Conservation (phyloP, 345 rosid species). For the Citrus inodora region DNA sequence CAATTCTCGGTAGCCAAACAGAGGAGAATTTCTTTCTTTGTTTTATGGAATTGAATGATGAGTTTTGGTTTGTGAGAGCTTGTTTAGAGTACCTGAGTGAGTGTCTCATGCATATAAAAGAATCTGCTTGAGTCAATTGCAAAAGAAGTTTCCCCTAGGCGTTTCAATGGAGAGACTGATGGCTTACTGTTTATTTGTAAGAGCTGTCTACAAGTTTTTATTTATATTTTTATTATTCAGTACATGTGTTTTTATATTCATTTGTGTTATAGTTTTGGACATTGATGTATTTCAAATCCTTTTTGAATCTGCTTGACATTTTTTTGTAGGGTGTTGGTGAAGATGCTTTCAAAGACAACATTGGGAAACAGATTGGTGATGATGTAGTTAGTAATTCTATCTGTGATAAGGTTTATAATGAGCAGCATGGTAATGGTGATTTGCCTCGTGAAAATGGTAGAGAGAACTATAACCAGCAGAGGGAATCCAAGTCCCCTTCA, state of each 20-base stretch:
- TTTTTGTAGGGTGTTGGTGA: constrained; percentile 35
- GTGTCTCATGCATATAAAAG: constrained; percentile 50
- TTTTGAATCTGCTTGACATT: constrained; percentile 11
- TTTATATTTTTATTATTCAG: constrained; percentile 16
- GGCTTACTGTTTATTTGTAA: constrained; percentile 79
- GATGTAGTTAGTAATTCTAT: background rate
- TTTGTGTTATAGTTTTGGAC: constrained; percentile 1
- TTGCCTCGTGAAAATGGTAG: constrained; percentile 15
- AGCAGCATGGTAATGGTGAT: constrained; percentile 36
- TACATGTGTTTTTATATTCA: constrained; percentile 15
- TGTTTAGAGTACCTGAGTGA: constrained; percentile 53
- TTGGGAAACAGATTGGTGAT: constrained; percentile 1
- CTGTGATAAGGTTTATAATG: background rate
- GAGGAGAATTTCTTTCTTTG: background rate
- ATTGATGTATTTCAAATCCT: background rate
- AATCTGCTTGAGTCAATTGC: constrained; percentile 64
- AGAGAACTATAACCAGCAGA: constrained; percentile 19
- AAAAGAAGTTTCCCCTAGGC: constrained; percentile 54
- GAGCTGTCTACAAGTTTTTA: constrained; percentile 51
- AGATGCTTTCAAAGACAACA: constrained; percentile 19
- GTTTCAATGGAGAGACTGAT: constrained; percentile 73
- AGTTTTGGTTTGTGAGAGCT: constrained; percentile 45
- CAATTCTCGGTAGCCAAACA: constrained; percentile 32
- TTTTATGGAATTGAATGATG: constrained; percentile 23
- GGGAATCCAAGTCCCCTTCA: constrained; percentile 25